Evolutionary conservation across 2,329 filamentous ascomycete species (phyloP).

Genomic region (Atkinsonella hypoxylon): DNA sequence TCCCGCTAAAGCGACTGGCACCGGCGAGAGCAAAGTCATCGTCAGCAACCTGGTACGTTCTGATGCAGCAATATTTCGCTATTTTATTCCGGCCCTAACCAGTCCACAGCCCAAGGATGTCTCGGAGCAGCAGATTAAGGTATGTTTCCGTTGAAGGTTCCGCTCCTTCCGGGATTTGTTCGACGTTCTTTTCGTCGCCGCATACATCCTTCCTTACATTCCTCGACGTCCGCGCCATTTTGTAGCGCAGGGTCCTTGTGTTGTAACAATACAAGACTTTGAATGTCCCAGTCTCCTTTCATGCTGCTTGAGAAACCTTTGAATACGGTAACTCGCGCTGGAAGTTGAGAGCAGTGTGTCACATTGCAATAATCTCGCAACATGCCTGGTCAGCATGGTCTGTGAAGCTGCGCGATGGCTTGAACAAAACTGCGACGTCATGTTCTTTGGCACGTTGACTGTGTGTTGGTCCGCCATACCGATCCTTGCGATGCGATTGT

Average conservation of each 20-base stretch:
- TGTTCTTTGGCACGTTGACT: conserved; percentile 4
- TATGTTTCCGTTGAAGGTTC: conserved; percentile 90
- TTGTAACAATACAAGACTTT: neutral
- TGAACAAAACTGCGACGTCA: conserved; percentile 13
- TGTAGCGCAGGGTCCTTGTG: conserved; percentile 4
- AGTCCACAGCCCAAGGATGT: conserved; percentile 75
- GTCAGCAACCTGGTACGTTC: conserved; percentile 89
- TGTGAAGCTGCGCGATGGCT: conserved; percentile 14
- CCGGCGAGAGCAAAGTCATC: conserved; percentile 86
- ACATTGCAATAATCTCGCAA: conserved; percentile 34
- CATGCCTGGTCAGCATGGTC: conserved; percentile 41
- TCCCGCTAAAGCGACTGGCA: conserved; percentile 50
- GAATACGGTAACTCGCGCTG: conserved; percentile 21
- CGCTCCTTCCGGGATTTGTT: conserved; percentile 57
- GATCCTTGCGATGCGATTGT: conserved; percentile 5
- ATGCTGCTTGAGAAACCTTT: conserved; percentile 14
- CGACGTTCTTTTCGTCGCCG: conserved; percentile 40
- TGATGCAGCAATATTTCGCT: neutral
- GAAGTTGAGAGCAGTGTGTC: conserved; percentile 49
- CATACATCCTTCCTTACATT: conserved; percentile 19
- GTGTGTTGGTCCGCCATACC: conserved; percentile 1
- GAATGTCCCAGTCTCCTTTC: conserved; percentile 21
- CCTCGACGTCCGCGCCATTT: conserved; percentile 13
- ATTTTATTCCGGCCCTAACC: neutral
- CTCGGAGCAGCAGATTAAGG: conserved; percentile 96